Evolutionary conservation across 1,284 basidiomycete genomes (phyloP).

Genomic region (Moniliella sp.): DNA sequence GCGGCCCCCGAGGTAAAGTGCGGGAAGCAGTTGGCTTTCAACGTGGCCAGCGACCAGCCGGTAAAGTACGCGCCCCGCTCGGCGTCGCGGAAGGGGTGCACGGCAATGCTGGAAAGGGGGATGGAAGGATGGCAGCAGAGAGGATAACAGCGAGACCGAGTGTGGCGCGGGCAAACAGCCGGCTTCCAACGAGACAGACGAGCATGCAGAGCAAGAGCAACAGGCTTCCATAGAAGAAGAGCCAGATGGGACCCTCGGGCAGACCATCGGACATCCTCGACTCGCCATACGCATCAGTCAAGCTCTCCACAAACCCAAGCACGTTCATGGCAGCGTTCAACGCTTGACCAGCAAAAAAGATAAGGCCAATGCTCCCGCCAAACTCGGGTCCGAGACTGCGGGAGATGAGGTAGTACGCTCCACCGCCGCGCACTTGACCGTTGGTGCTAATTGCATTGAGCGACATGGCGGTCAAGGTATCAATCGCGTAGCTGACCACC

Average conservation of each 20-base stretch:
- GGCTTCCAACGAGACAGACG: conserved; percentile 27
- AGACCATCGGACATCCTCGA: conserved; percentile 8
- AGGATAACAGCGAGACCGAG: conserved; percentile 22
- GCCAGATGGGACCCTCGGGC: conserved; percentile 27
- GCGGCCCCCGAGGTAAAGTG: conserved; percentile 27
- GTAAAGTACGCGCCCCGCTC: conserved; percentile 28
- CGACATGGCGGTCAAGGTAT: conserved; percentile 27
- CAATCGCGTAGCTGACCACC: conserved; percentile 22
- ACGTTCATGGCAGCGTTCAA: conserved; percentile 31
- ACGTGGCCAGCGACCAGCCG: conserved; percentile 20
- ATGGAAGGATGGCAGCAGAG: conserved; percentile 20
- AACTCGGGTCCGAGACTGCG: conserved; percentile 31
- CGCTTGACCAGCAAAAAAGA: conserved; percentile 30
- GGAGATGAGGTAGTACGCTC: conserved; percentile 32
- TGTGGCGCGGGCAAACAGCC: conserved; percentile 25
- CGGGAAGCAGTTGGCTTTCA: conserved; percentile 22
- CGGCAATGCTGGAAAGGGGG: conserved; percentile 19
- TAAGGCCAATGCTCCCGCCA: conserved; percentile 30
- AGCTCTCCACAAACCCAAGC: conserved; percentile 28
- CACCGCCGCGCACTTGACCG: conserved; percentile 30
- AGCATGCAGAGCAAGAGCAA: conserved; percentile 20
- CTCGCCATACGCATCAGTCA: conserved; percentile 24
- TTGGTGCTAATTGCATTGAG: conserved; percentile 31
- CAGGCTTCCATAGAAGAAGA: conserved; percentile 24
- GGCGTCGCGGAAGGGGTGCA: conserved; percentile 16